phyloP scores from a whole-genome alignment of 176 grass and related monocot species.

The Raddia distichophylla region DNA sequence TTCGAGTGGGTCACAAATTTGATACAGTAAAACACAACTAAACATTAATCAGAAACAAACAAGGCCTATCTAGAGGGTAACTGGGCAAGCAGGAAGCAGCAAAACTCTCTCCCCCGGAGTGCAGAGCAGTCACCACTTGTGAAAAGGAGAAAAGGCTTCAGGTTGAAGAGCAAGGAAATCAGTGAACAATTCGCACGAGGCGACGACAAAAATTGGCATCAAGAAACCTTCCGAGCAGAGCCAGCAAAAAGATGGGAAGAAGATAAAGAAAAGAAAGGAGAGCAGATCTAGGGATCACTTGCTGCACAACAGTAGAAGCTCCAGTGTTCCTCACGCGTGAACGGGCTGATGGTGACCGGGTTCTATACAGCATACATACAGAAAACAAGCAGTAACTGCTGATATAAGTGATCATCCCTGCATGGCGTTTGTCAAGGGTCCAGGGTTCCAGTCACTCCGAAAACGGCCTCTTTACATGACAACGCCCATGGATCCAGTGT shows the following conservation, averaged over 20 bases:
- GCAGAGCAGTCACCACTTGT: neutral
- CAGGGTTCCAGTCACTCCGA: neutral
- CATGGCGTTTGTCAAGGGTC: neutral
- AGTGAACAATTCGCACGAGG: neutral
- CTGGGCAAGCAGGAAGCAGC: neutral
- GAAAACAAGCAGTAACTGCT: neutral
- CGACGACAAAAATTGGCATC: neutral
- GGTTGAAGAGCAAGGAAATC: neutral
- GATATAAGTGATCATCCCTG: neutral
- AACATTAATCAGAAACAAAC: too few relatives aligned
- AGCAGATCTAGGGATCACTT: neutral
- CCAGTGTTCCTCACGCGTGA: neutral
- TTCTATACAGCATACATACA: neutral
- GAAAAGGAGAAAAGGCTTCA: neutral
- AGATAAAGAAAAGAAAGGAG: neutral
- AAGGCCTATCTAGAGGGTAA: too few relatives aligned
- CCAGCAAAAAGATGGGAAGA: neutral
- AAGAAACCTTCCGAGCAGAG: neutral
- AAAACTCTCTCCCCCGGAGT: neutral
- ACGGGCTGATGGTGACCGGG: neutral
- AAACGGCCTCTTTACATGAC: neutral
- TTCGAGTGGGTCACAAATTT: too few relatives aligned
- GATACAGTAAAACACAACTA: too few relatives aligned
- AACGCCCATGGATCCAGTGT: neutral
- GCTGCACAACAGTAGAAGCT: constrained; percentile 1